Evolutionary conservation across 495 filamentous ascomycete species (phyloP).

Genomic region (Penicillium lagena): DNA sequence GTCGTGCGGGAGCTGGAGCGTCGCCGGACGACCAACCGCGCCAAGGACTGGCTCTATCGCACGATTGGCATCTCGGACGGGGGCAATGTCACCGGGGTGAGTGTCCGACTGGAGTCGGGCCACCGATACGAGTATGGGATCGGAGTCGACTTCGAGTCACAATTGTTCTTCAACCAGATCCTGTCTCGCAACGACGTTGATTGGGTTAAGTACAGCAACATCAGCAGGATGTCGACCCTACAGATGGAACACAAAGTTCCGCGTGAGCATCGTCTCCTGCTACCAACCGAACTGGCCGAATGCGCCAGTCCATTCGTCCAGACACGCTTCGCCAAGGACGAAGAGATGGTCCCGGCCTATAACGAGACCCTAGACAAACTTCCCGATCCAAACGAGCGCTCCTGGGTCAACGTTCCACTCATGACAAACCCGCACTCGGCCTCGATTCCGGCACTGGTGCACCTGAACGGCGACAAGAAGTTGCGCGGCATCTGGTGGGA

Average conservation of each 20-base stretch:
- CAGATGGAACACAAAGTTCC: conserved; percentile 37
- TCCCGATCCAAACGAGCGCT: conserved; percentile 24
- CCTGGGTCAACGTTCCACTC: conserved; percentile 46
- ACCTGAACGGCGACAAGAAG: conserved; percentile 41
- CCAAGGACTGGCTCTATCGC: conserved; percentile 40
- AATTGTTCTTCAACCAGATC: conserved; percentile 47
- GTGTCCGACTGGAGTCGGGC: conserved; percentile 29
- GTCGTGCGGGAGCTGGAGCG: conserved; percentile 47
- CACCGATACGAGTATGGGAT: conserved; percentile 52
- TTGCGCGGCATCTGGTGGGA: conserved; percentile 43
- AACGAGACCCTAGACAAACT: conserved; percentile 38
- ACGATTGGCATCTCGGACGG: conserved; percentile 39
- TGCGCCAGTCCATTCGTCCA: conserved; percentile 35
- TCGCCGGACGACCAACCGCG: conserved; percentile 24
- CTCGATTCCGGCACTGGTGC: conserved; percentile 42
- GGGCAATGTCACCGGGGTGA: conserved; percentile 39
- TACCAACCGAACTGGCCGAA: conserved; percentile 35
- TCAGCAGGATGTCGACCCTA: conserved; percentile 28
- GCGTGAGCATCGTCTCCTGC: conserved; percentile 34
- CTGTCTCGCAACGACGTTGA: conserved; percentile 38
- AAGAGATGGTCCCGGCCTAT: conserved; percentile 28
- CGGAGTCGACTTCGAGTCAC: conserved; percentile 50
- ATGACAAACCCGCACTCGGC: conserved; percentile 47
- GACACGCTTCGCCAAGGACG: conserved; percentile 22
- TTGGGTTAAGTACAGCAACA: conserved; percentile 42